Evolutionary conservation across 352 stramenopile genomes (phyloP).

Genomic region (Thalassiosira delicatula): DNA sequence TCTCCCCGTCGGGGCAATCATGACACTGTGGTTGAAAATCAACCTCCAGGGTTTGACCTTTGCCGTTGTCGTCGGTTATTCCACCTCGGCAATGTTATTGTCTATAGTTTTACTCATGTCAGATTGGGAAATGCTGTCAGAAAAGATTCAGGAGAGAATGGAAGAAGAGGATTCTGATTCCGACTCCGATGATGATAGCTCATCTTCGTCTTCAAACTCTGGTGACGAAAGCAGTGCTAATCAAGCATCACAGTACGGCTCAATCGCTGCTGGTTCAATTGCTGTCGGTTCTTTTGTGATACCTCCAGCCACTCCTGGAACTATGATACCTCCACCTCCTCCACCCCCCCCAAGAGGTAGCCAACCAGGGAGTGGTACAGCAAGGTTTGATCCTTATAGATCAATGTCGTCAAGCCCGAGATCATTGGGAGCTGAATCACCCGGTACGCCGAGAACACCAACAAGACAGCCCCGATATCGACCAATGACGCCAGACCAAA

Average conservation of each 20-base stretch:
- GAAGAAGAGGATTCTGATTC: slow-evolving; percentile 9
- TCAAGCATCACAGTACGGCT: background rate
- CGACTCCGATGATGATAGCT: slow-evolving; percentile 18
- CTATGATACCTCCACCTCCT: background rate
- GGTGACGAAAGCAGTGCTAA: background rate
- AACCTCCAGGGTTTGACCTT: slow-evolving; percentile 69
- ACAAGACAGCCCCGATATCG: background rate
- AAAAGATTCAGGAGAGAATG: slow-evolving; percentile 38
- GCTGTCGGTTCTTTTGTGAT: background rate
- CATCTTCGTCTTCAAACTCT: slow-evolving; percentile 16
- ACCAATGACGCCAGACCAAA: background rate
- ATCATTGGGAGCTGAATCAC: background rate
- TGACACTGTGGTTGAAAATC: slow-evolving; percentile 61
- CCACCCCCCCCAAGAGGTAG: background rate
- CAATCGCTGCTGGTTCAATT: background rate
- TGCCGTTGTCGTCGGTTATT: slow-evolving; percentile 65
- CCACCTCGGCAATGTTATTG: slow-evolving; percentile 47
- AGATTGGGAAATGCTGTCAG: slow-evolving; percentile 60
- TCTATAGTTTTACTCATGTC: slow-evolving; percentile 46
- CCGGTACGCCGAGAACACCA: background rate
- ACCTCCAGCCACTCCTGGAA: background rate
- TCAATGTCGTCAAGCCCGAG: too few relatives aligned
- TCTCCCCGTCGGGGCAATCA: slow-evolving; percentile 68
- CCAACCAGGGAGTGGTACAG: background rate
- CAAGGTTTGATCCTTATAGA: too few relatives aligned